Percentiles rank a stretch among this genome's conserved stretches.
Evolutionary conservation across 805 yeast species (phyloP).

Genomic region (Lipomyces kockii): DNA sequence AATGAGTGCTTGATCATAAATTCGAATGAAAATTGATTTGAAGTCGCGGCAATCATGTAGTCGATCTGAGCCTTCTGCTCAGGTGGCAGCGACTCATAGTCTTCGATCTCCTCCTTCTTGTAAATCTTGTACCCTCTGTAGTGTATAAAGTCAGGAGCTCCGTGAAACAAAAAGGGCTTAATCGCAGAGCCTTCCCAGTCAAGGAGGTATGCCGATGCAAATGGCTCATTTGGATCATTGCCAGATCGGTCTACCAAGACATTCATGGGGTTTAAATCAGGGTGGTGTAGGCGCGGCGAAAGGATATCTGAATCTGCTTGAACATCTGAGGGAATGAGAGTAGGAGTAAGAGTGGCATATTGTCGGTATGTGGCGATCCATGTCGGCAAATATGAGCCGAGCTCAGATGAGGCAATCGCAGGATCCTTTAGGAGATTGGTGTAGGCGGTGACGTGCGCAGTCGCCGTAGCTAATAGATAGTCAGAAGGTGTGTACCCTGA

Average conservation of each 20-base stretch:
- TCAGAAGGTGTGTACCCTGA: slow-evolving; percentile 56
- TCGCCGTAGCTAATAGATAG: slow-evolving; percentile 66
- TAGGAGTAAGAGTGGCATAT: slow-evolving; percentile 59
- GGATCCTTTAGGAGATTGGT: slow-evolving; percentile 60
- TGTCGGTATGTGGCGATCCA: slow-evolving; percentile 59
- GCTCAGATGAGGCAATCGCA: slow-evolving; percentile 52
- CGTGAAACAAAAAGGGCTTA: slow-evolving; percentile 79
- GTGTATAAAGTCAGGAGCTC: slow-evolving; percentile 80
- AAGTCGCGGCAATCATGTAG: slow-evolving; percentile 85
- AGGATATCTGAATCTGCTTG: slow-evolving; percentile 59
- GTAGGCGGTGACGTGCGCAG: slow-evolving; percentile 66
- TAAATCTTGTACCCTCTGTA: slow-evolving; percentile 89
- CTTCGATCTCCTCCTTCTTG: slow-evolving; percentile 74
- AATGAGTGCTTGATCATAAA: slow-evolving; percentile 65
- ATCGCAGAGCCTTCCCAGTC: slow-evolving; percentile 84
- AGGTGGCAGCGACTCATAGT: slow-evolving; percentile 67
- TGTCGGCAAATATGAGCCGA: slow-evolving; percentile 25
- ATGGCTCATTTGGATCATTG: slow-evolving; percentile 19
- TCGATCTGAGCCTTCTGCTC: slow-evolving; percentile 78
- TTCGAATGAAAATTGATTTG: slow-evolving; percentile 92
- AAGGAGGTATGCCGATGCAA: slow-evolving; percentile 55
- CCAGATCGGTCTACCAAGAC: slow-evolving; percentile 52
- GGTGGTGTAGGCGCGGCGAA: slow-evolving; percentile 72
- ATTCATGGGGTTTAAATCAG: slow-evolving; percentile 92
- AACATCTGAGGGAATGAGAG: slow-evolving; percentile 57